Conservation (phyloP, 1,284 basidiomycete genomes). For the Cryptococcus neoformans region DNA sequence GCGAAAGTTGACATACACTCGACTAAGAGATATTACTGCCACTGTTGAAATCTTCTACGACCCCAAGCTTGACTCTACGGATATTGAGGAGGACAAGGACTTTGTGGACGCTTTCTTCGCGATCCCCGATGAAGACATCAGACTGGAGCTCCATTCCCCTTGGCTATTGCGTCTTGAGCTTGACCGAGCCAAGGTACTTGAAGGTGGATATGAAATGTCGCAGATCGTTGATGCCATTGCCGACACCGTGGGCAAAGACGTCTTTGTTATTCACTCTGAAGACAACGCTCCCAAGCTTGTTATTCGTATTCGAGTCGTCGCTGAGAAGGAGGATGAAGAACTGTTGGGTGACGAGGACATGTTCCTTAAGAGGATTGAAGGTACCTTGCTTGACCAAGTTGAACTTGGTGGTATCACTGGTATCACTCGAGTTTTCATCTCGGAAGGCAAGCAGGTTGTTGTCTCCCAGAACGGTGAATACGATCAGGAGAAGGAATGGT, state of each 20-base stretch:
- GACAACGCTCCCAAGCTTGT: constrained; percentile 98
- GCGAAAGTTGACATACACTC: constrained; percentile 75
- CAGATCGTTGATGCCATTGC: constrained; percentile 93
- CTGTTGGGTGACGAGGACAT: constrained; percentile 86
- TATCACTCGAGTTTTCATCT: constrained; percentile 91
- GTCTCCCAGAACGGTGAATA: constrained; percentile 59
- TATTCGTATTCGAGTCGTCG: constrained; percentile 92
- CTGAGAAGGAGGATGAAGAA: constrained; percentile 83
- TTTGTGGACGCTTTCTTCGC: constrained; percentile 99
- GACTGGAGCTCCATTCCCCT: constrained; percentile 87
- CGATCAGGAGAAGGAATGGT: constrained; percentile 75
- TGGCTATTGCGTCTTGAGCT: constrained; percentile 97
- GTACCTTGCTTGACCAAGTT: constrained; percentile 96
- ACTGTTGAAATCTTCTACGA: constrained; percentile 99
- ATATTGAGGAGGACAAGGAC: constrained; percentile 92
- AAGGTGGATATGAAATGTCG: constrained; percentile 93
- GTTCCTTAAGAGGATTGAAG: constrained; percentile 93
- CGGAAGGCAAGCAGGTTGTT: constrained; percentile 75
- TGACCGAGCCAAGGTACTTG: constrained; percentile 96
- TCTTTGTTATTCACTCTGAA: constrained; percentile 98
- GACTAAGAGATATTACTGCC: constrained; percentile 89
- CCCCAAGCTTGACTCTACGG: constrained; percentile 84
- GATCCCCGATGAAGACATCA: constrained; percentile 96
- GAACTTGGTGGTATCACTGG: constrained; percentile 87
- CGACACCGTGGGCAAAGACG: constrained; percentile 91